phyloP scores from a whole-genome alignment of 306 rosid species.

The Cicer arietinum region DNA sequence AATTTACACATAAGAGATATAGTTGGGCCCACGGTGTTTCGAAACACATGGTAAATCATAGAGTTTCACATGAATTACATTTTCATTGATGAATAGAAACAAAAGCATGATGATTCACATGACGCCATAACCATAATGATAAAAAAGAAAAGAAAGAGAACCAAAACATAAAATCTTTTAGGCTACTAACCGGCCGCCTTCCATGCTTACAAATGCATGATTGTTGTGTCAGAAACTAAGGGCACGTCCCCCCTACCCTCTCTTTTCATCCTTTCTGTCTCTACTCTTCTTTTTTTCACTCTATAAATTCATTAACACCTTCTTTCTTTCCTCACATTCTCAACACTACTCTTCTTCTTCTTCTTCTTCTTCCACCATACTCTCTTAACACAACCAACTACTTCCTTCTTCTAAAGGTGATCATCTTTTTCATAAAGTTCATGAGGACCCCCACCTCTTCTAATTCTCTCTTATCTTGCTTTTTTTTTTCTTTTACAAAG shows the following conservation, averaged over 20 bases:
- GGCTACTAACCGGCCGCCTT: conserved; percentile 99
- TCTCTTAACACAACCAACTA: neutral
- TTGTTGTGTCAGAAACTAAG: conserved; percentile 87
- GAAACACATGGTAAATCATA: no score
- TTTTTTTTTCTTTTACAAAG: conserved; percentile 49
- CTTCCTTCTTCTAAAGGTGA: conserved; percentile 72
- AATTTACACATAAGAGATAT: no score
- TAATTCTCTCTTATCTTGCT: neutral
- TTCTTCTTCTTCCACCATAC: conserved; percentile 6
- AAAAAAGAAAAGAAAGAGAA: conserved; percentile 14
- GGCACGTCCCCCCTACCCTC: conserved; percentile 62
- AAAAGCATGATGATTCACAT: conserved; percentile 67
- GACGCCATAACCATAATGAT: conserved; percentile 69
- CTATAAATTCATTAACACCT: conserved; percentile 77
- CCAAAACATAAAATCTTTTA: conserved; percentile 59
- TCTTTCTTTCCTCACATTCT: conserved; percentile 65
- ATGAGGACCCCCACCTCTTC: conserved; percentile 59
- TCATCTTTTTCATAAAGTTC: conserved; percentile 64
- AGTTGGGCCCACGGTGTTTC: no score
- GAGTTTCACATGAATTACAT: no score
- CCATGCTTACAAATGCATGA: conserved; percentile 99
- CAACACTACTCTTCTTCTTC: conserved; percentile 35
- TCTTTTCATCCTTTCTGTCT: conserved; percentile 22
- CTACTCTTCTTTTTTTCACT: conserved; percentile 34
- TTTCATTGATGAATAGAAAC: no score